phyloP scores from a whole-genome alignment of 2,329 filamentous ascomycete genomes.

The Dryadomyces quercivorus region DNA sequence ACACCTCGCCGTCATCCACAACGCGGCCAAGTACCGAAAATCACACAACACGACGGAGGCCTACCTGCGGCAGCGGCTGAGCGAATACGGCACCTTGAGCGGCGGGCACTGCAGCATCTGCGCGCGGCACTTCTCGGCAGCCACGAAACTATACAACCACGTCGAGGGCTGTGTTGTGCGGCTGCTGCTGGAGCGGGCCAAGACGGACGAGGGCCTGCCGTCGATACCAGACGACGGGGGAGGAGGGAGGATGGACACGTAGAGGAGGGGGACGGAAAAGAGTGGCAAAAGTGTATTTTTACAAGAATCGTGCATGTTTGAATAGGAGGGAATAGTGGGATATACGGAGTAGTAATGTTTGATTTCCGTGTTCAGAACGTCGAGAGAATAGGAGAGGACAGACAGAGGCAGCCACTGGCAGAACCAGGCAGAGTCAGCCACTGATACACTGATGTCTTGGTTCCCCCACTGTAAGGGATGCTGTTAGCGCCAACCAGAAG shows the following conservation, averaged over 20 bases:
- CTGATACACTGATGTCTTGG: too few relatives aligned
- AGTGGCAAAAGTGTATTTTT: too few relatives aligned
- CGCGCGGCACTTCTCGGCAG: not conserved
- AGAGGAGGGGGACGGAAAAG: not conserved
- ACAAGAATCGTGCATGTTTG: too few relatives aligned
- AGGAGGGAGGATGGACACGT: not conserved
- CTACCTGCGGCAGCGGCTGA: conserved; percentile 1
- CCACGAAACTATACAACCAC: conserved; percentile 6
- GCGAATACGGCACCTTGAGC: not conserved
- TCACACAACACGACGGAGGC: conserved; percentile 4
- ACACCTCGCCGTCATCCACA: conserved; percentile 5
- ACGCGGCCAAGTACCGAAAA: conserved; percentile 5
- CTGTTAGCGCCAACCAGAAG: too few relatives aligned
- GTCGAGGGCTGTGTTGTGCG: conserved; percentile 5
- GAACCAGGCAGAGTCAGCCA: too few relatives aligned
- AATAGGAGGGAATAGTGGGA: too few relatives aligned
- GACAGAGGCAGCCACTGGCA: too few relatives aligned
- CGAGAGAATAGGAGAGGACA: too few relatives aligned
- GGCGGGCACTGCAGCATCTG: conserved; percentile 5
- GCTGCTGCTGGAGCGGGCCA: not conserved
- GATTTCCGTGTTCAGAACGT: too few relatives aligned
- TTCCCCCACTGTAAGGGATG: too few relatives aligned
- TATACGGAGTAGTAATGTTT: too few relatives aligned
- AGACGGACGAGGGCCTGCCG: not conserved
- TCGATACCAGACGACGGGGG: not conserved